Base-by-base conservation (phyloP, 805 yeast genomes). In the Wickerhamomyces ciferrii region DNA sequence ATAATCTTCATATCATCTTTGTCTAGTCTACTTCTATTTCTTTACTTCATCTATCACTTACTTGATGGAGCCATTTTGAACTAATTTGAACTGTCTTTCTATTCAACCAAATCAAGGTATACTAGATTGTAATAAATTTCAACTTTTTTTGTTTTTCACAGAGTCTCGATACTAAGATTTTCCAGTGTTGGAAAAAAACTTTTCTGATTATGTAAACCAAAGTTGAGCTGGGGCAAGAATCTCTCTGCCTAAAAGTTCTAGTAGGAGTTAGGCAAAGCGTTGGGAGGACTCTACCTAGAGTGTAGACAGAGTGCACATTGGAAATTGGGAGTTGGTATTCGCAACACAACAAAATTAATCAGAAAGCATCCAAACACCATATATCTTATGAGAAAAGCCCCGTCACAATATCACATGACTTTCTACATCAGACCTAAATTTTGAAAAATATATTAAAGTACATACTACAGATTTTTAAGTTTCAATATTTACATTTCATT, bases 21-120 rank as follows among this genome's bases (percentile, higher is more conserved):
- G 18, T 10, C 24, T 41, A 38, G 18, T 23, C 18, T 23, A 8
- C 5, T 35, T 18, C 18, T 18, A 14, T 38, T 17, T 43, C n/a
- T 9, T 19, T 14, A n/a, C 20, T 20, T 27, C 27, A 15, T 42
- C 23, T 27, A 23, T 48, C 51, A 67, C 72, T 67, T 67, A 68
- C 72, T 66, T 60, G 74, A 70, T 70, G 74, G 74, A 68, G 75
- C 75, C 75, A 70, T 70, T 69, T 62, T 64, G 51, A 50, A 37
- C 39, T 37, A 37, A 37, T 37, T 20, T 37, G 39, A 37, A 35
- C 38, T 37, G 24, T 21, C 18, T 10, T 37, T 13, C 3, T 20
- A 17, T 37, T 17, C 17, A 21, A 20, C 24, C 15, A 48, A 54
- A 53, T 50, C 43, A 43, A 49, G n/a, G 44, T 46, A 34, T 41